A percentile compares a stretch with the other conserved stretches of the same genome.
Conservation (phyloP, 1,284 basidiomycete genomes). For the Rhodotorula sp. region DNA sequence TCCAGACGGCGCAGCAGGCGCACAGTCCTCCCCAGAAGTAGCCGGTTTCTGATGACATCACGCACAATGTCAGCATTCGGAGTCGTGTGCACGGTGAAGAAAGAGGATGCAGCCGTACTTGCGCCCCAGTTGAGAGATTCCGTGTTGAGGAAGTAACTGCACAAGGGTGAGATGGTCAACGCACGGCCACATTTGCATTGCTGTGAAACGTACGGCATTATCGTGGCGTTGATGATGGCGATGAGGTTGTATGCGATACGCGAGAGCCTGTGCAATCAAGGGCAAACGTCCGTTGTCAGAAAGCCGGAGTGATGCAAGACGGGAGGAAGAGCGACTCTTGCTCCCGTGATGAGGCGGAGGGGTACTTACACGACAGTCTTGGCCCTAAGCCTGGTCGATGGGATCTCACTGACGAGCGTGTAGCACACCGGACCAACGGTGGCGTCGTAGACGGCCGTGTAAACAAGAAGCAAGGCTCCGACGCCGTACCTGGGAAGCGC, state of each 20-base stretch:
- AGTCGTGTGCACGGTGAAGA: too few relatives aligned
- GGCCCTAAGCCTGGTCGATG: constrained; percentile 54
- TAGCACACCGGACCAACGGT: constrained; percentile 1
- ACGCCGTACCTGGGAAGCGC: constrained; percentile 48
- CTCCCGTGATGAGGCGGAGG: too few relatives aligned
- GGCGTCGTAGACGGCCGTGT: constrained; percentile 10
- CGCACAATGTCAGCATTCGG: neutral
- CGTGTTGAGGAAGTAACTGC: constrained; percentile 52
- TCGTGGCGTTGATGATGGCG: constrained; percentile 36
- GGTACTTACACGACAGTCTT: constrained; percentile 54
- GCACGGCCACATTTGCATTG: neutral
- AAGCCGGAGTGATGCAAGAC: too few relatives aligned
- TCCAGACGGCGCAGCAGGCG: constrained; percentile 17
- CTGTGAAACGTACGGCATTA: neutral
- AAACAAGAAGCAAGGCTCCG: constrained; percentile 51
- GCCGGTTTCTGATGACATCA: constrained; percentile 29
- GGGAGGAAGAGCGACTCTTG: too few relatives aligned
- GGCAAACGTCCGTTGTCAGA: neutral
- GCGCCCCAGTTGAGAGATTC: constrained; percentile 53
- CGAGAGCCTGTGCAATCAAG: constrained; percentile 45
- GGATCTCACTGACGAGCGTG: constrained; percentile 47
- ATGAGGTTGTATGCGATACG: constrained; percentile 51
- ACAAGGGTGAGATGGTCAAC: neutral
- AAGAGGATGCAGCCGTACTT: constrained; percentile 38
- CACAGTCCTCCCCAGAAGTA: constrained; percentile 50